Base-by-base conservation (phyloP, 2,329 filamentous ascomycete species). In the Myriosclerotinia scirpicola region DNA sequence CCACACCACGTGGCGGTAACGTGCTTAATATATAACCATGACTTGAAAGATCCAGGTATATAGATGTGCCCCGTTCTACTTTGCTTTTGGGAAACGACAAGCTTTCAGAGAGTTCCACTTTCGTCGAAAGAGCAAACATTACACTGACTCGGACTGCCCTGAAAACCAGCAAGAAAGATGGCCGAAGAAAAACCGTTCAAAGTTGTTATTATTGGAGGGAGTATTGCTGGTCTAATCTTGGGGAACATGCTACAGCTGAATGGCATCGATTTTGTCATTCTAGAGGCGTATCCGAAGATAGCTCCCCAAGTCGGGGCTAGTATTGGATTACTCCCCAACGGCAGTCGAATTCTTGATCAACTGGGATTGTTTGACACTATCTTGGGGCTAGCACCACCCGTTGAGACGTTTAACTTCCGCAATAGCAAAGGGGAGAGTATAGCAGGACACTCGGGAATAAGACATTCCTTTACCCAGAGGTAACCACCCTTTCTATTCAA, bases 141-240 rank as follows among this genome's bases (percentile, higher is more conserved):
- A 0, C 7, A n/a, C 20, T 38, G 11, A 26, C 22, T 59, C 11
- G 20, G 4, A 46, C 30, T n/a, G 8, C 6, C 3, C 2, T 7
- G 30, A 40, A n/a, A 40, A n/a, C 12, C 30, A 60, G 30, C 22
- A 38, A 30, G 12, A 8, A 48, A 54, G 14, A 67, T 67, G 65
- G 42, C 52, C 2, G 14, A 66, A 5, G 42, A 64, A 7, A 44
- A n/a, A 46, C 48, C 36, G 5, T 70, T 71, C 46, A 69, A 65
- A 44, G 77, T 83, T 34, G 73, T 84, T 63, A 83, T 85, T 50
- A 80, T 77, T 1, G 83, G 83, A 22, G 83, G 81, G 8, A 78
- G 80, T 55, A 74, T 85, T n/a, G 77, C 79, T 2, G 84, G 84
- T 8, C 73, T 84, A 0, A 76, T 79, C 0, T 72, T 84, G 9